Base-by-base conservation (phyloP, 768 basidiomycete species). In the Obba rivulosa region DNA sequence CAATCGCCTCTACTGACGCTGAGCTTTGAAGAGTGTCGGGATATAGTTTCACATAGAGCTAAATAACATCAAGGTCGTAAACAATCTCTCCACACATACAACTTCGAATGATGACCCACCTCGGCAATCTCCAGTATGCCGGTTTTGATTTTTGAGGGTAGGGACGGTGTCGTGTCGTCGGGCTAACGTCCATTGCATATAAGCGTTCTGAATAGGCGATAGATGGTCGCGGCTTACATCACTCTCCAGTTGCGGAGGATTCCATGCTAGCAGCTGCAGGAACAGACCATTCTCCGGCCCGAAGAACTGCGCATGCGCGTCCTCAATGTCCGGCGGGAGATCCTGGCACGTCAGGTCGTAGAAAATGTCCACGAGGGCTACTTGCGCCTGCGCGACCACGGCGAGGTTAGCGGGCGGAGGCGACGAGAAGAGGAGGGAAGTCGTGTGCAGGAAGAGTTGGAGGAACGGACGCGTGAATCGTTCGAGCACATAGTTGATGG, bases 291-390 rank as follows among this genome's bases (percentile, higher is more conserved):
- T 69, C 0, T 69, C 69, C 1, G 81, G 72, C 3, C 75, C 83
- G 65, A 97, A 96, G 64, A 95, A 96, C 51, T 86, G 79, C 17
- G 76, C 71, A 50, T 93, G 81, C 22, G 81, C 72, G 59, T 98
- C 96, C 63, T 99, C 96, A 57, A 99, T 84, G 55, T 83, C 86
- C 13, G 92, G 92, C 3, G 94, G 96, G 16, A 98, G 74, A 67
- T 99, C 96, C 55, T 98, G 95, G 56, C 88, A 89, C 2, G 87
- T 92, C 54, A 99, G 80, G 66, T 98, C 96, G 59, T 93, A 87
- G 71, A 86, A 98, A 21, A 98, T 80, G 31, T 94, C 88, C 16
- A 87, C 73, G 14, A 96, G 74, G 7, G 92, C 73, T 17, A 84
- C 78, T 76, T 90, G 83, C 0, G 79, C 77, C 53, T 89, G 86